Base-by-base conservation (phyloP, 2,329 filamentous ascomycete genomes). In the Colletotrichum sp. region DNA sequence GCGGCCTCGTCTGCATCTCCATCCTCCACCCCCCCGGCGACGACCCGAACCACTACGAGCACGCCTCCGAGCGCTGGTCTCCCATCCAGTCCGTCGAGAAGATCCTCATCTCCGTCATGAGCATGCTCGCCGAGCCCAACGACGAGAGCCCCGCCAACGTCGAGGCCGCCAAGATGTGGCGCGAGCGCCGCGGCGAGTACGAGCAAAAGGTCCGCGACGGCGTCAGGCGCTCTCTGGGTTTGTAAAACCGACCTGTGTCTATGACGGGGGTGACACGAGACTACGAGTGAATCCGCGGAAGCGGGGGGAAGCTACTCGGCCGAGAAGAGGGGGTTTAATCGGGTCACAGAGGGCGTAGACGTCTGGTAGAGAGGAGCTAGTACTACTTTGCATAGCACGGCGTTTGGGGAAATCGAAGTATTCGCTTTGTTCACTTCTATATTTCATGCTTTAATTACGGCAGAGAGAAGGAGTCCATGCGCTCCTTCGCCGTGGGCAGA, bases 61-160 rank as follows among this genome's bases (percentile, higher is more conserved):
- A 96, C 81, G 96, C 97, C 9, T 96, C 94, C 2, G 97, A 99
- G 88, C 93, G 96, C 78, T 99, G 96, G 96, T 96, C 94, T 32
- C 96, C 96, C 15, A 98, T 99, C 78, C 97, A 99, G 88, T 97
- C 94, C 75, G 96, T 98, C 79, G 97, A 99, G 87, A 99, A 98
- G 89, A 99, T 99, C 80, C 89, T 99, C 80, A 96, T 99, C 74
- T 96, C 93, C 64, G 96, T 99, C 76, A 99, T 99, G 94, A 98
- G 95, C 86, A 99, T 99, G 96, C 91, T 99, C 62, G 96, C 96
- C 1, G 96, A 98, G 86, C 96, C 96, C 76, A 99, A 99, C 85
- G 96, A 99, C 83, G 96, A 99, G 90, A 97, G 94, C 79, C 96
- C 96, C 0, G 96, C 96, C 74, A 99, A 99, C 83, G 95, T 99